Evolutionary conservation across 2,329 filamentous ascomycete species (phyloP).

Genomic region (Aspergillus melleus): DNA sequence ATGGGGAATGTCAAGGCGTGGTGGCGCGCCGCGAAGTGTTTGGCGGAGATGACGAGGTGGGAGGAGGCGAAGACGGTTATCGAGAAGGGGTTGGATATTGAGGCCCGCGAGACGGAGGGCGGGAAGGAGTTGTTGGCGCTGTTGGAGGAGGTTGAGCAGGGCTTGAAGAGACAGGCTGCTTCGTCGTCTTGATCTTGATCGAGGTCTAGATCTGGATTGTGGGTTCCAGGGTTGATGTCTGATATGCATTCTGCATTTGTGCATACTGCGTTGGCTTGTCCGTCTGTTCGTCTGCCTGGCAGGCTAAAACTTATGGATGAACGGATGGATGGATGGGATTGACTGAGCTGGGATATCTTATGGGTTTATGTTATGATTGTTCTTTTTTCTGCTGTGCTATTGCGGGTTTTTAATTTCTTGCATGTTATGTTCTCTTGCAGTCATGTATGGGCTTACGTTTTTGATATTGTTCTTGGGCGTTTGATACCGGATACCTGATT

Average conservation of each 20-base stretch:
- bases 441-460: not conserved
- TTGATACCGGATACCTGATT: not conserved
- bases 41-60: constrained; percentile 85
- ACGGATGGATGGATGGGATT: not conserved
- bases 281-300: not conserved
- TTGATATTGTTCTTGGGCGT: not conserved
- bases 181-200: not conserved
- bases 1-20: constrained; percentile 90
- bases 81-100: constrained; percentile 74
- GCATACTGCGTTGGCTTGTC: not conserved
- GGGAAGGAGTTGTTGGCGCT: constrained; percentile 56
- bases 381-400: not conserved
- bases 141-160: constrained; percentile 64
- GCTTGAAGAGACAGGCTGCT: constrained; percentile 50
- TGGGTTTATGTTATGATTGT: not conserved
- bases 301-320: too few species aligned
- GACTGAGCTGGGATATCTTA: not conserved
- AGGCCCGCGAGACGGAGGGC: constrained; percentile 59
- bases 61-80: constrained; percentile 83
- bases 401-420: not conserved
- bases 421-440: not conserved
- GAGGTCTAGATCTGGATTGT: too few species aligned
- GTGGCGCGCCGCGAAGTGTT: constrained; percentile 82
- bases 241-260: not conserved
- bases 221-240: too few species aligned